These are phyloP conservation scores for Fistulinella prunicolor DNA, from an alignment of 768 basidiomycete species.

Conservation along the genomic window DNA sequence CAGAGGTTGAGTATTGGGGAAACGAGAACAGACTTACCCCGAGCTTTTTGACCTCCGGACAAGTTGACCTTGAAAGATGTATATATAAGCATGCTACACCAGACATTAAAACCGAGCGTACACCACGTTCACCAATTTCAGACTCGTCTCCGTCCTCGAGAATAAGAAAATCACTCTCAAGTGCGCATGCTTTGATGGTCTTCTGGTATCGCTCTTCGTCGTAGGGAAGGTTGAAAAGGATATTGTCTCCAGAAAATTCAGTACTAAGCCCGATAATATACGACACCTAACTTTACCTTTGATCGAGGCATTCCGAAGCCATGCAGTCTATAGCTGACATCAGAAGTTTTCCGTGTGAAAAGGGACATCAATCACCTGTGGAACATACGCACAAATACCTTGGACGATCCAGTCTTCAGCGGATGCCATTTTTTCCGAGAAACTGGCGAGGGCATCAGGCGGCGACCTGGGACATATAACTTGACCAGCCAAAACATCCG, in stretches of 20 bases:
- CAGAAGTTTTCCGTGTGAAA: background rate
- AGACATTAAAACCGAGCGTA: slow-evolving; percentile 25
- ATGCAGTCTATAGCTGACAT: slow-evolving; percentile 43
- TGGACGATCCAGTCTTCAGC: slow-evolving; percentile 73
- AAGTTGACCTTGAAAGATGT: slow-evolving; percentile 25
- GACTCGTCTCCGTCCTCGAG: slow-evolving; percentile 86
- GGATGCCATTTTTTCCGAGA: slow-evolving; percentile 39
- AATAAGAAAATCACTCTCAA: slow-evolving; percentile 73
- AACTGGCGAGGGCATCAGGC: slow-evolving; percentile 69
- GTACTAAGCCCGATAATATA: slow-evolving; percentile 34
- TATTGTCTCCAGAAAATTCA: slow-evolving; percentile 48
- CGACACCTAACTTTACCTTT: slow-evolving; percentile 18
- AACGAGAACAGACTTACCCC: slow-evolving; percentile 42
- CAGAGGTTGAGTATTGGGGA: too few relatives aligned
- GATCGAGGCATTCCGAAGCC: slow-evolving; percentile 68
- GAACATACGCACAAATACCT: slow-evolving; percentile 85
- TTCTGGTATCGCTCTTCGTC: slow-evolving; percentile 70
- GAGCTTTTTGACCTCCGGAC: slow-evolving; percentile 63
- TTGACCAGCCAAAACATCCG: slow-evolving; percentile 66
- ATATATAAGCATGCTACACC: background rate
- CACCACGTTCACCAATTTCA: slow-evolving; percentile 85
- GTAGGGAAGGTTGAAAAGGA: slow-evolving; percentile 76
- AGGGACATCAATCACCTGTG: slow-evolving; percentile 47
- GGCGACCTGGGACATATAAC: slow-evolving; percentile 81
- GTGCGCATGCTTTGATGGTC: slow-evolving; percentile 74